phyloP scores from a whole-genome alignment of 2,329 filamentous ascomycete genomes.

The Pseudocercospora fijiensis region DNA sequence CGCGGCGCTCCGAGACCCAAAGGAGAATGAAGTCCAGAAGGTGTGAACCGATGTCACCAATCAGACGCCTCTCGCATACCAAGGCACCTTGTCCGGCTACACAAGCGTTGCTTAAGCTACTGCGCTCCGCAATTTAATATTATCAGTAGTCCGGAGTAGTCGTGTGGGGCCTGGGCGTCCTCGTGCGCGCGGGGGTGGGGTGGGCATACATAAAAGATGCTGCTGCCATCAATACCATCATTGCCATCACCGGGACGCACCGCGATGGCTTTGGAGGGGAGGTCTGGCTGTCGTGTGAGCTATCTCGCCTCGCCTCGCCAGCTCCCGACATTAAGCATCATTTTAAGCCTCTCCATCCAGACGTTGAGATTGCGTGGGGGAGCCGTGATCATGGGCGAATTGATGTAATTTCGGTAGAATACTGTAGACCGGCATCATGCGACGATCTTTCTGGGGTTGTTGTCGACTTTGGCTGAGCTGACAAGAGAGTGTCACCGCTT shows the following conservation, averaged over 20 bases:
- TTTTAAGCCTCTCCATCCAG: not conserved
- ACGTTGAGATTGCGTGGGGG: not conserved
- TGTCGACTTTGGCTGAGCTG: not conserved
- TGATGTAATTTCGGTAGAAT: not conserved
- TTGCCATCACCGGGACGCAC: not conserved
- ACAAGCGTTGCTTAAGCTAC: not conserved
- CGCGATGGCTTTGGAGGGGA: conserved; percentile 1
- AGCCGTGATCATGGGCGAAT: not conserved
- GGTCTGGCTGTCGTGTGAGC: not conserved
- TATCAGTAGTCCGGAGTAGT: no score
- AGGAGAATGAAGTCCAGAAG: not conserved
- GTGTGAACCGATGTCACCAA: conserved; percentile 4
- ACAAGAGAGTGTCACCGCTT: not conserved
- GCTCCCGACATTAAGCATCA: conserved; percentile 1
- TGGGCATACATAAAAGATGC: not conserved
- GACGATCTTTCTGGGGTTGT: not conserved
- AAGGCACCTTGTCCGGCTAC: not conserved
- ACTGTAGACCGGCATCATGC: not conserved
- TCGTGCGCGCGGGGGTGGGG: not conserved
- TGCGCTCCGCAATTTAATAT: conserved; percentile 5
- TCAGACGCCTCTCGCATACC: not conserved
- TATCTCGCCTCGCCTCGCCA: not conserved
- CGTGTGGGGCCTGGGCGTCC: not conserved
- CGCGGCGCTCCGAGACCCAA: not conserved
- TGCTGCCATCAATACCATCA: not conserved